Evolutionary conservation across 2,329 filamentous ascomycete species (phyloP), one percentile per base, ranked within the genome.

Genomic region (Passalora sequoiae): DNA sequence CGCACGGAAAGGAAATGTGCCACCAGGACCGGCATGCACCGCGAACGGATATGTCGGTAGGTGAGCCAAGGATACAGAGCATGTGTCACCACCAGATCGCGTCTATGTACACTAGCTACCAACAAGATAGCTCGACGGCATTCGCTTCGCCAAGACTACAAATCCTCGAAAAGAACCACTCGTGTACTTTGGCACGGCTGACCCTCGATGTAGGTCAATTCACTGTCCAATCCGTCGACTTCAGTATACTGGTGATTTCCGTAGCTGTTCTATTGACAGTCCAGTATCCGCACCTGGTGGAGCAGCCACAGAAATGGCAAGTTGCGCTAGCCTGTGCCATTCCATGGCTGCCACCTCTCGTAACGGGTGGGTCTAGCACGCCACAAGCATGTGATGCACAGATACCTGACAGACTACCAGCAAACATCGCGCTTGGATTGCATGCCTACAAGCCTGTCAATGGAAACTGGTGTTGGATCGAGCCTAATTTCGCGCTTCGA

Each of bases 401-500:
- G 4, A 31, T 17, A 17, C 24, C 24, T 27, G 24, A 27, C 12
- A 6, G 24, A 13, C 13, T 13, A n/a, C 15, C 32, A 49, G 53
- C 42, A 24, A 55, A 50, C 39, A 58, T 55, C 12, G 60, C 55
- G 22, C 56, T 62, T 16, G 59, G 33, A 13, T 52, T 62, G 50
- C 46, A 59, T 17, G 49, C 53, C 7, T 61, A 65, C 40, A 62
- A 57, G 3, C 66, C 66, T 20, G 67, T 71, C 2, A 68, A 66
- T 3, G 69, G 70, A 0, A 72, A 72, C 46, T 73, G 70, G 70
- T 73, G 70, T 54, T 73, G 70, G 70, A 72, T 73, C 46, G 56
- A 61, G 9, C 47, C 58, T 10, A 49, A 60, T 2, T 50, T 59
- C 16, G 65, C 64, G 12, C 59, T 72, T 12, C 66, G 70, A 20